Base-by-base conservation (phyloP, 108 stramenopile genomes). In the Poteriospumella lacustris region DNA sequence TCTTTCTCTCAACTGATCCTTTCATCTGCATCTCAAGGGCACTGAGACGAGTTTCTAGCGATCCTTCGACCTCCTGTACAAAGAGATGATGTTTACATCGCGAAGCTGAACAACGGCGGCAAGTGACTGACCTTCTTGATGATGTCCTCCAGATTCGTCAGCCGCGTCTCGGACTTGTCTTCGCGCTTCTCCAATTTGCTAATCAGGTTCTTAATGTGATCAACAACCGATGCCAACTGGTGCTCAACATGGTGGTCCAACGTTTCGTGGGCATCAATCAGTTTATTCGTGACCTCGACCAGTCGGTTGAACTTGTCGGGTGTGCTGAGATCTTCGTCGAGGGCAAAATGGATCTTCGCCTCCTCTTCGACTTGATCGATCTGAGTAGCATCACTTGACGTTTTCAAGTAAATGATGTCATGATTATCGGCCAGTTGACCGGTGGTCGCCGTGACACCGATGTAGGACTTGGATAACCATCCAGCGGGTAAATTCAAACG, bases 341-440 rank as follows among this genome's bases (percentile, higher is more conserved):
- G 3, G 9, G 3, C 44, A 47, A 47, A 47, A 19, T 12, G 12
- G 62, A 15, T 64, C 62, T 64, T 64, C 34, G 12, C 59, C 26
- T 76, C 60, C 26, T 9, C 79, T 33, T 36, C 12, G 40, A 41
- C 40, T 12, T 29, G 39, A n/a, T 77, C 83, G 36, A 28, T 19
- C 43, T 38, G 70, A n/a, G 24, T 44, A 0, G 58, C 47, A 44
- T 43, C 77, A 1, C 67, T 38, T 42, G 75, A 69, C 38, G 85
- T 79, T 56, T 80, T 67, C 24, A 89, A 76, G 9, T 44, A 40
- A 39, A 89, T 33, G 38, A 89, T 47, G 59, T 89, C 89, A 83
- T 89, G 89, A 80, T 89, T 89, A 82, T 89, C 89, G 0, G 89
- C 88, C 29, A 89, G 86, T 76, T 88, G 85, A 19, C 89, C 89